Evolutionary conservation across 352 stramenopile species (phyloP), one percentile per base, ranked within the genome.

Genomic region (Globisporangium radiosum): DNA sequence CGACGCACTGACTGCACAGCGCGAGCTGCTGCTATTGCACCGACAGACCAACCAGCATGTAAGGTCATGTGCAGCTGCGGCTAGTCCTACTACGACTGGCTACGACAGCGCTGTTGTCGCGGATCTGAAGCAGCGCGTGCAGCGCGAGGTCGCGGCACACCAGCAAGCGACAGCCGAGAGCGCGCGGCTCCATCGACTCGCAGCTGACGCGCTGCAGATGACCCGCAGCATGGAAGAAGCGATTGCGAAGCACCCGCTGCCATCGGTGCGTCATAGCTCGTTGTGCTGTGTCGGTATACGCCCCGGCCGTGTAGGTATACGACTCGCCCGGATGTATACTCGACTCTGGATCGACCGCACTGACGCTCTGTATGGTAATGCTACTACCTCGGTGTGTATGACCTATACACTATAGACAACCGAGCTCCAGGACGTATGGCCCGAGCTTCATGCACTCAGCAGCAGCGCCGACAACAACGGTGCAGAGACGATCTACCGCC

Each of bases 1-100:
- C 13, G 54, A 72, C 14, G 57, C 72, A n/a, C 47, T 80, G 37
- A 54, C 77, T 47, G 70, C 59, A 11, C 66, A 52, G 6, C 47
- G 71, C 38, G 54, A 63, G 48, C 53, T 70, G n/a, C 49, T 80
- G 13, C 63, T 17, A 14, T 13, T 7, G 43, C 43, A 17, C 5
- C 42, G 42, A 47, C 43, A 5, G 11, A 11, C 5, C 3, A 4
- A 7, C 4, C 10, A 6, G 5, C 43, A 7, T 5, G 11, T 14
- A 15, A 47, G 43, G 11, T 47, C 43, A 25, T 25, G 25, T 25
- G 25, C 25, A 25, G 25, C 25, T 25, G 25, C 25, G 25, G 25
- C 25, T 25, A 47, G 43, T 17, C 13, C 43, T 2, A 15, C 43
- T 5, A 2, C 7, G 10, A 47, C 43, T 17, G 48, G 17, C 14